phyloP scores from a whole-genome alignment of 441 rosid species.

The Brassica balearica region DNA sequence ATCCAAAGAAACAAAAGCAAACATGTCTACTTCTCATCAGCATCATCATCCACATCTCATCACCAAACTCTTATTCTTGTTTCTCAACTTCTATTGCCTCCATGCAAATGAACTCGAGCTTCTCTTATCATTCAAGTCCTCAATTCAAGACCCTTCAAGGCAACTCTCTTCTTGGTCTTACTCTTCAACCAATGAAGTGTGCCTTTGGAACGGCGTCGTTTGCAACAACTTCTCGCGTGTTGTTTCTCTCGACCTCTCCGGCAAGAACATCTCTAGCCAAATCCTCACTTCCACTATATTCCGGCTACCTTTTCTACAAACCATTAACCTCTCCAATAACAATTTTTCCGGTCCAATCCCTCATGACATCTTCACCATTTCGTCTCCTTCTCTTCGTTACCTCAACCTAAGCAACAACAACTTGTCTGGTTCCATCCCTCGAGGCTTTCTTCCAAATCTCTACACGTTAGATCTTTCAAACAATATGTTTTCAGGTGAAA shows the following conservation, averaged over 20 bases:
- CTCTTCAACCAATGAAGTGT: conserved; percentile 52
- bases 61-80: conserved; percentile 46
- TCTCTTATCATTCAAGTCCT: conserved; percentile 71
- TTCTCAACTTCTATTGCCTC: conserved; percentile 46
- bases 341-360: conserved; percentile 68
- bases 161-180: conserved; percentile 68
- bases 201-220: conserved; percentile 76
- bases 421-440: conserved; percentile 67
- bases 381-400: conserved; percentile 54
- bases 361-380: conserved; percentile 48
- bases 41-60: conserved; percentile 38
- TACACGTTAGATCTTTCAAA: conserved; percentile 77
- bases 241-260: conserved; percentile 54
- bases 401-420: conserved; percentile 88
- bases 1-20: conserved; percentile 39
- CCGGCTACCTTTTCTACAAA: conserved; percentile 57
- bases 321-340: conserved; percentile 69
- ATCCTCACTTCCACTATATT: conserved; percentile 52
- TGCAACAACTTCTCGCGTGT: conserved; percentile 65
- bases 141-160: conserved; percentile 60
- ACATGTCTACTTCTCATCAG: conserved; percentile 39
- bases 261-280: conserved; percentile 69
- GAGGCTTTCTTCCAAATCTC: conserved; percentile 41
- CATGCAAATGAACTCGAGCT: conserved; percentile 63
- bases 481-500: conserved; percentile 72